Evolutionary conservation across 108 stramenopile species (phyloP).

Genomic region (Conticribra guillardii): DNA sequence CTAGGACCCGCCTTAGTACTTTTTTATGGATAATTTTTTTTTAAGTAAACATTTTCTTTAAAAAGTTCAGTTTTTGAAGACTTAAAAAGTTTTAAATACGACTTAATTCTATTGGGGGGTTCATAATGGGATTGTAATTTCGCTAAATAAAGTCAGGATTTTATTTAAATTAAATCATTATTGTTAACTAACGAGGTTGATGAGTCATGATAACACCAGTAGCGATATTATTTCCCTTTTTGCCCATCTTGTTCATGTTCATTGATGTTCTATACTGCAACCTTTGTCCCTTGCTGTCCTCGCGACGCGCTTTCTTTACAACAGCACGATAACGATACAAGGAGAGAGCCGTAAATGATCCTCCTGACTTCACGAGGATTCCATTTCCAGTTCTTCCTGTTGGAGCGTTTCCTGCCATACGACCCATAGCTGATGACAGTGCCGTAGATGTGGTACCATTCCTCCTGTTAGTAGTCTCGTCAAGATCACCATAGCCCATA

Average conservation of each 20-base stretch:
- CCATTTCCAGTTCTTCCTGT: slow-evolving; percentile 24
- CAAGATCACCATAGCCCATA: slow-evolving; percentile 16
- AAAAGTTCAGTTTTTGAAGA: no score
- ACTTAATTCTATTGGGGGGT: no score
- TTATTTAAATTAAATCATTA: no score
- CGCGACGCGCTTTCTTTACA: slow-evolving; percentile 60
- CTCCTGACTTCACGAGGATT: slow-evolving; percentile 24
- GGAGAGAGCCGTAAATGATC: slow-evolving; percentile 75
- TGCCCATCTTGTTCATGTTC: slow-evolving; percentile 33
- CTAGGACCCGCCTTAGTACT: no score
- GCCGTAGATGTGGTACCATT: slow-evolving; percentile 20
- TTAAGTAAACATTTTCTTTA: no score
- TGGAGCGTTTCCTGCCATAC: slow-evolving; percentile 3
- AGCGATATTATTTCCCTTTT: slow-evolving; percentile 26
- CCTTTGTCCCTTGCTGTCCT: slow-evolving; percentile 8
- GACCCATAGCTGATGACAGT: slow-evolving; percentile 6
- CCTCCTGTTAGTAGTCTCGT: slow-evolving; percentile 20
- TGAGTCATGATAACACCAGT: slow-evolving; percentile 17
- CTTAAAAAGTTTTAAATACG: no score
- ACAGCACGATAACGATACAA: slow-evolving; percentile 85
- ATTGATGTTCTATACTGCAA: slow-evolving; percentile 8
- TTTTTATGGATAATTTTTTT: no score
- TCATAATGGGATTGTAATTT: no score
- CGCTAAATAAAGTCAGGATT: no score
- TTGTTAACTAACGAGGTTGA: slow-evolving; percentile 16